Conservation (phyloP, 805 yeast species). For the Metschnikowia amazonensis region DNA sequence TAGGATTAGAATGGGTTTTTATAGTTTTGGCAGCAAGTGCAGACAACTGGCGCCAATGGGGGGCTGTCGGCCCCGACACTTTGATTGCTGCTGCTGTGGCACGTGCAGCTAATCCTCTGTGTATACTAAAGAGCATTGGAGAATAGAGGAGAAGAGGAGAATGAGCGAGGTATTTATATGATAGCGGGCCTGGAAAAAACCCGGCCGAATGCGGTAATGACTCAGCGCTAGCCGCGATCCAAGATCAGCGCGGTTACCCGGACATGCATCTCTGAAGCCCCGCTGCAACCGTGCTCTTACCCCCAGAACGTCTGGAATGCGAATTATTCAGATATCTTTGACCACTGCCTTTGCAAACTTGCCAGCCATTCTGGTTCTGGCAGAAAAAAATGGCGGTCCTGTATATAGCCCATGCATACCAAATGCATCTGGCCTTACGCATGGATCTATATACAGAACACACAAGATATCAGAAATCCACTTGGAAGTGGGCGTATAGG, state of each 20-base stretch:
- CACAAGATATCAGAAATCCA: no score
- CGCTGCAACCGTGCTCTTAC: no score
- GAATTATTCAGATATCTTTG: no score
- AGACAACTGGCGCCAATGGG: neutral
- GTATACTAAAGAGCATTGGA: constrained; percentile 12
- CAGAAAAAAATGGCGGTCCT: no score
- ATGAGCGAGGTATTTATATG: constrained; percentile 11
- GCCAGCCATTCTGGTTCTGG: no score
- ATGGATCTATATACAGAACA: no score
- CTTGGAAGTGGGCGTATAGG: no score
- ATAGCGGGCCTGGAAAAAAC: constrained; percentile 12
- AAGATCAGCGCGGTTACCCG: constrained; percentile 23
- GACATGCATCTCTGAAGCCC: no score
- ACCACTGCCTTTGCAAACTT: no score
- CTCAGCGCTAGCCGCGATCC: constrained; percentile 25
- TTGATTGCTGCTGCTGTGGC: neutral
- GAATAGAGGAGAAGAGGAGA: neutral
- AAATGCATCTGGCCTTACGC: no score
- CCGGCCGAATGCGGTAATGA: constrained; percentile 23
- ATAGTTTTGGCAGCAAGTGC: neutral
- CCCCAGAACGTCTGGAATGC: no score
- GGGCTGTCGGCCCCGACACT: neutral
- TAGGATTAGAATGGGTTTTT: neutral
- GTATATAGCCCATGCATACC: no score
- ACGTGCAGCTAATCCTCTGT: constrained; percentile 8